Evolutionary conservation across 805 yeast species (phyloP), one percentile per base, ranked within the genome.

Genomic region (Candida ortonii): DNA sequence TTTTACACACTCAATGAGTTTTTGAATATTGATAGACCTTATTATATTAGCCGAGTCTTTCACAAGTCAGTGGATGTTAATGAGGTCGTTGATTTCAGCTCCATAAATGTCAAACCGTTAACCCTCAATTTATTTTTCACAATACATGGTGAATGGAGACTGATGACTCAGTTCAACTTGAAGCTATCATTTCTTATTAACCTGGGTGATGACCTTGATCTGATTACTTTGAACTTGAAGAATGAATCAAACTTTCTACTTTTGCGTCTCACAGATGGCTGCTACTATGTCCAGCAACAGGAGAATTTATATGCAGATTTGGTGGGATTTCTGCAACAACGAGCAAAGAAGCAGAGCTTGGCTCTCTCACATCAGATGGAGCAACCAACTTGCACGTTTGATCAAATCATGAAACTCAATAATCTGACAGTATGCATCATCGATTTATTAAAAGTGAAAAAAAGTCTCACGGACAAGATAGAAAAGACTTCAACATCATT

Each of bases 371-470:
- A 39, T 22, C 24, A 24, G 12, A 40, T 47, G 22, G 46, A 38
- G 8, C 53, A 51, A 30, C 29, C 7, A 2, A 53, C 66, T 1
- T 55, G 68, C 34, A 49, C 64, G 0, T 68, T 59, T 42, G 71
- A 67, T 36, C 64, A 61, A 17, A 54, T 65, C 9, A 64, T 68
- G 70, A 67, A 65, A 33, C 34, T 68, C 38, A 64, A 64, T 31
- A 65, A 65, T 19, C 43, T 63, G 10, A 61, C 63, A 11, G 39
- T 53, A 12, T 62, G 67, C 32, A 54, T 65, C 8, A 51, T 55
- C 19, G 73, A 68, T 33, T 33, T 64, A 7, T 13, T 49, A 4
- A 25, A 37, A 5, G 45, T 50, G 7, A 53, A 49, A 16, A 33
- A 25, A 12, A 37, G 33, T 6, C 30, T 56, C 6, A 31, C 31